A percentile compares a stretch with the other conserved stretches of the same genome.
phyloP scores from a whole-genome alignment of 768 basidiomycete genomes.

The Sarcomyxa edulis region DNA sequence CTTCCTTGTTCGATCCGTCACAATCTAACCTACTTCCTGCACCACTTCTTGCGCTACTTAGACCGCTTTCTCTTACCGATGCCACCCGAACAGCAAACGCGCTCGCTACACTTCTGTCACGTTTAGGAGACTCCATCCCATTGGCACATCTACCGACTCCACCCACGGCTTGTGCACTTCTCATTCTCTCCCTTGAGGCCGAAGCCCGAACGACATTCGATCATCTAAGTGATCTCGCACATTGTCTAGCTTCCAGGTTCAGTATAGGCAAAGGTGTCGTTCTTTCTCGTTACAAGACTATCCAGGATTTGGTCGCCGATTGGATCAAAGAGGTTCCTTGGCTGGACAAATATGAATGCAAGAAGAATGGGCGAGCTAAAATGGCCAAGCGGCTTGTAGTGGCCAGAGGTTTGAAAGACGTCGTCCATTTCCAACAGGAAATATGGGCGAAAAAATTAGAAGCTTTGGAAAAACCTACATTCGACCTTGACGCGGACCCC shows the following conservation, averaged over 20 bases:
- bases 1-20: conserved; percentile 29
- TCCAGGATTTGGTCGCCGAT: conserved; percentile 55
- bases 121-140: conserved; percentile 30
- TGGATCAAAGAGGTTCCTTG: conserved; percentile 69
- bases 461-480: conserved; percentile 24
- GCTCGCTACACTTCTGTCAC: conserved; percentile 38
- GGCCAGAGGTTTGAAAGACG: conserved; percentile 64
- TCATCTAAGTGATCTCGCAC: conserved; percentile 52
- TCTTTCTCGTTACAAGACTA: conserved; percentile 62
- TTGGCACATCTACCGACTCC: conserved; percentile 31
- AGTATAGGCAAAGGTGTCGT: conserved; percentile 48
- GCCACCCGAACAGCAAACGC: conserved; percentile 40
- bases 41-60: conserved; percentile 32
- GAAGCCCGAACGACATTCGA: conserved; percentile 49
- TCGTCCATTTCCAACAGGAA: conserved; percentile 62
- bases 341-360: conserved; percentile 54
- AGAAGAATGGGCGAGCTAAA: conserved; percentile 52
- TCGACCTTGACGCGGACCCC: conserved; percentile 34
- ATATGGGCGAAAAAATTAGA: conserved; percentile 42
- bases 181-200: conserved; percentile 69
- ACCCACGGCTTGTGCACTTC: conserved; percentile 60
- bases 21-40: conserved; percentile 18
- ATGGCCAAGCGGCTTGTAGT: conserved; percentile 59
- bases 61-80: conserved; percentile 33
- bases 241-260: conserved; percentile 46